Evolutionary conservation across 2,329 filamentous ascomycete genomes (phyloP), one percentile per base, ranked within the genome.

Genomic region (Gremmenia infestans): DNA sequence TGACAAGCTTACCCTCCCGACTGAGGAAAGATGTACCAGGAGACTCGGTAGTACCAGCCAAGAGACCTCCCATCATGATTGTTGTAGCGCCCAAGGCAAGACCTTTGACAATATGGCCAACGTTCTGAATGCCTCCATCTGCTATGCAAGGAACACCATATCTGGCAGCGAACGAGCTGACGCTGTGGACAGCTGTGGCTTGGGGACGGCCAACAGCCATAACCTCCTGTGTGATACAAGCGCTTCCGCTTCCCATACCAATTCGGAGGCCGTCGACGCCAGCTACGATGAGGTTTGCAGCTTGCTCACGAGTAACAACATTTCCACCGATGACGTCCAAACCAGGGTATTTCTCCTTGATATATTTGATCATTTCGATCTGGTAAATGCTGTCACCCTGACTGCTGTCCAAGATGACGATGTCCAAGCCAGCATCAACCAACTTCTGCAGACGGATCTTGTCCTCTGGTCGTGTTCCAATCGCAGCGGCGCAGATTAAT

Each of bases 301-400:
- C 94, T 79, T 99, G 94, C 73, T 97, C 93, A 54, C 93, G 87
- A 55, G 94, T 99, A 68, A 99, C 94, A 65, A 99, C 94, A 76
- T 99, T 99, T 77, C 94, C 94, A 71, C 89, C 95, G 71, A 99
- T 96, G 71, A 99, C 94, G 67, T 99, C 92, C 61, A 99, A 81
- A 50, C 80, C 77, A 35, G 93, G 91, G 78, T 86, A 93, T 66
- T 86, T 89, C 65, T 86, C 73, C 82, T 99, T 99, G 78, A 94
- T 82, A 81, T 87, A 97, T 76, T 92, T 91, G 79, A 99, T 85
- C 94, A 99, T 99, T 60, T 96, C 91, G 62, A 97, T 87, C 79
- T 97, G 93, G 82, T 93, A 99, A 80, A 97, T 91, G 76, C 88
- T 94, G 83, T 97, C 97, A 65, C 94, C 94, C 78, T 99, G 94